Evolutionary conservation across 331 rosid species (phyloP).

Genomic region (Acacia concinna): DNA sequence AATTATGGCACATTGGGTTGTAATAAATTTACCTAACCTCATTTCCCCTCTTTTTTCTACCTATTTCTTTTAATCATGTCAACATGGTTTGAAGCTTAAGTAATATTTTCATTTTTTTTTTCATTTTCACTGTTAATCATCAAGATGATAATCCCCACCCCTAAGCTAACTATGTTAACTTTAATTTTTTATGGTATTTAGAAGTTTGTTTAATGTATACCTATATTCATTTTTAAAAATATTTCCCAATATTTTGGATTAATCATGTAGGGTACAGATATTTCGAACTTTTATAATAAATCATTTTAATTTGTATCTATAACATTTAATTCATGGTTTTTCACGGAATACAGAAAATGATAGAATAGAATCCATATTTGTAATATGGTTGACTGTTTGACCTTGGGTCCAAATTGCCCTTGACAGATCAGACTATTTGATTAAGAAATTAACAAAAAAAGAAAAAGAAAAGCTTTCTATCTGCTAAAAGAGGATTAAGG

Average conservation of each 20-base stretch:
- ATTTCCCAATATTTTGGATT: background rate
- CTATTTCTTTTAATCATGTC: background rate
- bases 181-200: background rate
- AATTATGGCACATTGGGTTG: background rate
- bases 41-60: background rate
- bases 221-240: background rate
- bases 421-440: too few relatives aligned
- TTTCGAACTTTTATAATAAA: background rate
- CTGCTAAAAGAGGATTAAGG: too few relatives aligned
- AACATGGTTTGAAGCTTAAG: background rate
- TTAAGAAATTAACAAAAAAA: too few relatives aligned
- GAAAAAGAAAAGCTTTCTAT: too few relatives aligned
- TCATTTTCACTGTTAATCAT: background rate
- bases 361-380: too few relatives aligned
- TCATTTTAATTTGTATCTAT: background rate
- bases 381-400: background rate
- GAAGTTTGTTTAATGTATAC: background rate
- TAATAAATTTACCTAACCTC: background rate
- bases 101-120: background rate
- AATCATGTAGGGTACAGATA: background rate
- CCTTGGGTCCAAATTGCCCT: too few relatives aligned
- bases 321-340: background rate
- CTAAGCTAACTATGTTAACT: background rate
- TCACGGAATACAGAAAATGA: too few relatives aligned
- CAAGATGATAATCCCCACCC: background rate